Base-by-base conservation (phyloP, 2,329 filamentous ascomycete species). In the Fusarium marasasianum region DNA sequence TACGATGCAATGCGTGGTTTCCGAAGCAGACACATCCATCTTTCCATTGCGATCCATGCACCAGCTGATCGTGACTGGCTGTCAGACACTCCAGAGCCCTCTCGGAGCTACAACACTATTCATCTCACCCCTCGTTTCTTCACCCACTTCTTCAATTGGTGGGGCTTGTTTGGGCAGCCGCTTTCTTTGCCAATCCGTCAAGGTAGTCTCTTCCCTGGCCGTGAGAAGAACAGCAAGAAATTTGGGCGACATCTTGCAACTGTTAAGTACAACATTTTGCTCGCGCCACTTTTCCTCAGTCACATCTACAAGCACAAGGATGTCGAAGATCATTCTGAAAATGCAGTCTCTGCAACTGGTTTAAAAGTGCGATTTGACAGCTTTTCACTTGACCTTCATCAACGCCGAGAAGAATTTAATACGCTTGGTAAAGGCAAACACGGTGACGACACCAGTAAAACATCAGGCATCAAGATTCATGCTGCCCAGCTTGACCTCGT, bases 271-370 rank as follows among this genome's bases (percentile, higher is more conserved):
- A 98, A 96, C 72, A 85, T 99, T 29, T 88, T 98, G 7, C 86
- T 99, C 22, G 97, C 96, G 5, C 96, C 96, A 1, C 85, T 99
- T 5, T 99, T 97, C 82, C 90, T 99, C 72, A 97, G 95, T 76
- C 96, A 99, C 78, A 95, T 99, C 38, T 99, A 99, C 85, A 98
- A 98, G 82, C 96, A 99, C 85, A 98, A 98, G 81, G 96, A 99
- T 79, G 91, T 91, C 0, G 96, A 98, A 79, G 95, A 98, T 69
- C 93, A 94, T 79, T 88, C 90, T 0, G 92, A 95, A 71, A 87
- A 84, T 59, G 88, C 92, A 2, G 94, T 98, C 11, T 96, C 94
- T 53, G 96, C 96, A 1, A 99, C 96, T 8, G 96, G 97, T n/a
- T 86, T 99, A 71, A 99, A 99, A 83, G 94, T 98, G 76, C 92